Percentiles rank a stretch among this genome's conserved stretches.
Conservation (phyloP, 2,329 filamentous ascomycete genomes). For the Lecanicillium sp. region DNA sequence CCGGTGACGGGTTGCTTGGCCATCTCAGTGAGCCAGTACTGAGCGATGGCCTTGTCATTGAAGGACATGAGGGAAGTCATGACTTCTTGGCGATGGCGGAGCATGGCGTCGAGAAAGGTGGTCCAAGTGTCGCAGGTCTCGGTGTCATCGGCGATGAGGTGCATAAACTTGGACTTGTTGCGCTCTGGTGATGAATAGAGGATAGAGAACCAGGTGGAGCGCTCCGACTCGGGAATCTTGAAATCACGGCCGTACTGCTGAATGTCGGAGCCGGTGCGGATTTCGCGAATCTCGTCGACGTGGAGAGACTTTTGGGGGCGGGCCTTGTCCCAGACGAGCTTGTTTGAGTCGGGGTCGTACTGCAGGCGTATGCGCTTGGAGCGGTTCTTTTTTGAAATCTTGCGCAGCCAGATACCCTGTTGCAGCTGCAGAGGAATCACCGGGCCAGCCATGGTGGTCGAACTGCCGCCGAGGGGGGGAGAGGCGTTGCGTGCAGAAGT, state of each 20-base stretch:
- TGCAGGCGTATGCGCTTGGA: slow-evolving; percentile 63
- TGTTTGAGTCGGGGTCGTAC: slow-evolving; percentile 76
- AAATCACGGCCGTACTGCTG: slow-evolving; percentile 86
- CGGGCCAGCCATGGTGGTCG: slow-evolving; percentile 52
- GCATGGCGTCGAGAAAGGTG: slow-evolving; percentile 74
- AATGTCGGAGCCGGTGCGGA: slow-evolving; percentile 76
- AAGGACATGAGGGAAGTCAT: slow-evolving; percentile 88
- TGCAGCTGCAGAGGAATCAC: slow-evolving; percentile 72
- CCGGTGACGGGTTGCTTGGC: slow-evolving; percentile 54
- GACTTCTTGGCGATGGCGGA: slow-evolving; percentile 78
- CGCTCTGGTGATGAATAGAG: slow-evolving; percentile 75
- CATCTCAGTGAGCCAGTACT: slow-evolving; percentile 86
- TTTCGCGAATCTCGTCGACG: slow-evolving; percentile 91
- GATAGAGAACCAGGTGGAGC: slow-evolving; percentile 80
- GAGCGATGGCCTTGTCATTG: slow-evolving; percentile 71
- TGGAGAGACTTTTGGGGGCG: slow-evolving; percentile 80
- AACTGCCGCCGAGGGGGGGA: slow-evolving; percentile 39
- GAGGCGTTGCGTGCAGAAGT: slow-evolving; percentile 24
- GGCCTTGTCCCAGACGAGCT: slow-evolving; percentile 79
- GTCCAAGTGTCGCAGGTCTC: slow-evolving; percentile 75
- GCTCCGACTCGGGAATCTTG: slow-evolving; percentile 59
- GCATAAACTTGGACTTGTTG: slow-evolving; percentile 78
- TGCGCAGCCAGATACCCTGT: slow-evolving; percentile 70
- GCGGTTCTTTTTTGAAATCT: slow-evolving; percentile 78
- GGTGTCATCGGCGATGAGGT: slow-evolving; percentile 73